Conservation (phyloP, 371 early-diverging fungal genomes). For the Zopfochytrium polystomum region DNA sequence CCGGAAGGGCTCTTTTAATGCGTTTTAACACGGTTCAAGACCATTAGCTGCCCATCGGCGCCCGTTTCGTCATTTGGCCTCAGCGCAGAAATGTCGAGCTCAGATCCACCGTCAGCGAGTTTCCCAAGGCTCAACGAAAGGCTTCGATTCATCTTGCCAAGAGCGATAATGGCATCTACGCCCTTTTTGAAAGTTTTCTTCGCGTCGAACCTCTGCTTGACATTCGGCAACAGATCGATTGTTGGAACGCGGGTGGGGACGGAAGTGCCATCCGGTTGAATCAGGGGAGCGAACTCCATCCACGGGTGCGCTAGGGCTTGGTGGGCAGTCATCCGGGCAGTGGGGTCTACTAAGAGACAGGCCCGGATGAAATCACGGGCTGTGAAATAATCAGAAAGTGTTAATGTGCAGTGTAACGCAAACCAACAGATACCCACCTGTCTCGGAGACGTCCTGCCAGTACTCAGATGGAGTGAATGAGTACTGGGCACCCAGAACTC, state of each 20-base stretch:
- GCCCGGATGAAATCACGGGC: conserved; percentile 89
- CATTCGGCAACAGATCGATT: conserved; percentile 65
- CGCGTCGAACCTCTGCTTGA: no score
- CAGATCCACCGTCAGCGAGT: no score
- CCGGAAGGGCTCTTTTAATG: no score
- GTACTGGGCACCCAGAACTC: conserved; percentile 72
- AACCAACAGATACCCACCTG: conserved; percentile 71
- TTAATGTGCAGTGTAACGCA: neutral
- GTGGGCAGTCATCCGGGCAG: conserved; percentile 70
- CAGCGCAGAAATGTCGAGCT: no score
- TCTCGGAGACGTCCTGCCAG: conserved; percentile 60
- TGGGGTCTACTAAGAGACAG: conserved; percentile 70
- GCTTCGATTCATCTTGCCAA: no score
- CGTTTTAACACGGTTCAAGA: no score
- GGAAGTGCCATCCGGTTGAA: no score
- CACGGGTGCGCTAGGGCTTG: conserved; percentile 84
- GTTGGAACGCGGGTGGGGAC: conserved; percentile 22
- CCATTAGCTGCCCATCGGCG: no score
- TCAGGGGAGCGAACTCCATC: conserved; percentile 55
- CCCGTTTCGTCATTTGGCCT: no score
- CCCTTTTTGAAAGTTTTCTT: no score
- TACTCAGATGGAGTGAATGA: conserved; percentile 70
- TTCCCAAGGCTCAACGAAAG: no score
- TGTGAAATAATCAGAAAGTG: conserved; percentile 22
- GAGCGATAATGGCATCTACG: no score